These are phyloP conservation scores for Sugiyamaella boreocaroliniensis DNA, from an alignment of 805 yeast species.

Conservation along the genomic window DNA sequence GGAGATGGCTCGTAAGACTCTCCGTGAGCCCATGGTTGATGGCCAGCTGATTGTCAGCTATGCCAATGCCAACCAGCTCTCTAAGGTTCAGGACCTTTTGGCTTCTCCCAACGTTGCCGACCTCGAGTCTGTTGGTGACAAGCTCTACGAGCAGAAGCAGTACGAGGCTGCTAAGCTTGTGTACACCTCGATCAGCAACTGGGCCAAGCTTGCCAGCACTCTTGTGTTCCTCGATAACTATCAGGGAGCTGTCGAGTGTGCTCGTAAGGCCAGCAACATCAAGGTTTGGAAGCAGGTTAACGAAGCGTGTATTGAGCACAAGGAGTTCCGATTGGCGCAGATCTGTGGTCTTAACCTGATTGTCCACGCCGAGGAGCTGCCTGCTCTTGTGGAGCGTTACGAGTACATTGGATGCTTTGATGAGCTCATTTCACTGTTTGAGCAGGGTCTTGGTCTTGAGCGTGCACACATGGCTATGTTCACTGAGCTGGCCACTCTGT, in stretches of 20 bases:
- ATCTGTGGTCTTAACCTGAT: conserved; percentile 96
- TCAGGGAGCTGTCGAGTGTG: conserved; percentile 97
- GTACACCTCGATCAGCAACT: conserved; percentile 80
- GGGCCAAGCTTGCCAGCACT: conserved; percentile 95
- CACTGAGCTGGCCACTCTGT: conserved; percentile 87
- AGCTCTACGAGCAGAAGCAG: conserved; percentile 68
- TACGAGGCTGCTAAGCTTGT: conserved; percentile 90
- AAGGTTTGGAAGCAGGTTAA: conserved; percentile 97
- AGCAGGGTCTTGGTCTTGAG: conserved; percentile 91
- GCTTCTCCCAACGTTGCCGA: conserved; percentile 90
- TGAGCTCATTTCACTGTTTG: conserved; percentile 86
- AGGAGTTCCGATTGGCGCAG: conserved; percentile 94
- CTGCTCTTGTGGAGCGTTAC: conserved; percentile 78
- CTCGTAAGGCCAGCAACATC: conserved; percentile 92
- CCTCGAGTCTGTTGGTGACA: conserved; percentile 86
- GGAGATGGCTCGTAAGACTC: conserved; percentile 82
- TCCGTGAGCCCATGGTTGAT: conserved; percentile 89
- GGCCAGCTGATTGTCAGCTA: conserved; percentile 84
- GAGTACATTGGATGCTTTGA: conserved; percentile 87
- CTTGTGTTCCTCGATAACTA: conserved; percentile 86
- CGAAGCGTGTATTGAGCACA: conserved; percentile 90
- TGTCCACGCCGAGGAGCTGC: conserved; percentile 94
- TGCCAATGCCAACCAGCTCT: conserved; percentile 67
- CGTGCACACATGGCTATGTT: conserved; percentile 99
- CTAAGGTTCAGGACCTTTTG: conserved; percentile 79